A percentile compares a stretch with the other conserved stretches of the same genome.
phyloP scores from a whole-genome alignment of 805 yeast genomes.

The Ogataea kodamae region DNA sequence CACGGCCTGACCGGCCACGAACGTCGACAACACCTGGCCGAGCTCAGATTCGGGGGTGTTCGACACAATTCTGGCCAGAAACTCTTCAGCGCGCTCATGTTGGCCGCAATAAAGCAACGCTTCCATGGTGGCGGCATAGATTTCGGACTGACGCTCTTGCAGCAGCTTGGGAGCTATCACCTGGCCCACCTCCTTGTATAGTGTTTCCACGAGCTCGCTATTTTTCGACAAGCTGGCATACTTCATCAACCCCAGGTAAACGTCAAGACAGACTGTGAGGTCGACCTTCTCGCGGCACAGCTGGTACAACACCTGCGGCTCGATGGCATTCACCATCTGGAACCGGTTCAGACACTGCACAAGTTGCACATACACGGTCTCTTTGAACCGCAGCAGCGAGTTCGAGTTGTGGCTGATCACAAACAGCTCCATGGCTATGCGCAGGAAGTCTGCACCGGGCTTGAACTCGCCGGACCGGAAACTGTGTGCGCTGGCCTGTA shows the following conservation, averaged over 20 bases:
- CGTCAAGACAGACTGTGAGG: constrained; percentile 15
- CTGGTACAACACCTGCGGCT: constrained; percentile 17
- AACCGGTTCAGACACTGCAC: constrained; percentile 27
- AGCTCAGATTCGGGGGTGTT: constrained; percentile 13
- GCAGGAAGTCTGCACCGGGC: constrained; percentile 45
- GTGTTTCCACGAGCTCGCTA: constrained; percentile 34
- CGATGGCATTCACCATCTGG: constrained; percentile 20
- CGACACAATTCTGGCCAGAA: constrained; percentile 50
- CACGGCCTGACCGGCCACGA: constrained; percentile 27
- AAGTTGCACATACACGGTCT: constrained; percentile 21
- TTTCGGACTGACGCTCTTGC: constrained; percentile 38
- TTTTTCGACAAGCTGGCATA: constrained; percentile 39
- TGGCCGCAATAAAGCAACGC: constrained; percentile 51
- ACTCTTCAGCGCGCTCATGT: constrained; percentile 47
- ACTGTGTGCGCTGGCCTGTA: constrained; percentile 46
- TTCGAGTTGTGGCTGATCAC: constrained; percentile 27
- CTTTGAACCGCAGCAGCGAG: constrained; percentile 16
- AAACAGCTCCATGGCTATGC: constrained; percentile 48
- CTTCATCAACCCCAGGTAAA: constrained; percentile 39
- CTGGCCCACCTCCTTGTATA: constrained; percentile 35
- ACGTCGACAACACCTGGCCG: constrained; percentile 26
- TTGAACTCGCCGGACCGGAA: constrained; percentile 33
- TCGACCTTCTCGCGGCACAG: constrained; percentile 15
- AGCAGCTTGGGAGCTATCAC: constrained; percentile 3
- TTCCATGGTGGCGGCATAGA: constrained; percentile 51